A percentile compares a stretch with the other conserved stretches of the same genome.
phyloP scores from a whole-genome alignment of 1,284 basidiomycete species.

The Trichosporon ovoides region DNA sequence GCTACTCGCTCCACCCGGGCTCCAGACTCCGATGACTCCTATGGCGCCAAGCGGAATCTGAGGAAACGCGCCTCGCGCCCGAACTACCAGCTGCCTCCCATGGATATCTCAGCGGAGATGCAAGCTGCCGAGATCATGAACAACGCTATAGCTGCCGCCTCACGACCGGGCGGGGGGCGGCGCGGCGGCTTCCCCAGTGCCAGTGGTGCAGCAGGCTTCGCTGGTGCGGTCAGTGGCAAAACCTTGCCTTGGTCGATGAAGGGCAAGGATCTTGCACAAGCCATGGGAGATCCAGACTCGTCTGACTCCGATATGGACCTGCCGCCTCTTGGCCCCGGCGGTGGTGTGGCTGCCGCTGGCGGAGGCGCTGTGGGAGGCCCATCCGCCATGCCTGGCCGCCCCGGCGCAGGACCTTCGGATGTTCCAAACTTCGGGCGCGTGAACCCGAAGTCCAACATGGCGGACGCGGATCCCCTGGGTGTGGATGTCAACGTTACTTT shows the following conservation, averaged over 20 bases:
- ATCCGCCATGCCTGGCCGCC: constrained; percentile 4
- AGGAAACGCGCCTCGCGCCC: constrained; percentile 40
- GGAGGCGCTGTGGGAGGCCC: neutral
- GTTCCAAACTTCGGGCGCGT: constrained; percentile 46
- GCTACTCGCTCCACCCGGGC: constrained; percentile 18
- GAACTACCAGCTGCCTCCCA: constrained; percentile 46
- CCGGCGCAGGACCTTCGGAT: constrained; percentile 55
- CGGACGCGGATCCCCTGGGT: constrained; percentile 93
- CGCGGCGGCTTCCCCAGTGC: constrained; percentile 20
- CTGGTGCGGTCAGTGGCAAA: constrained; percentile 21
- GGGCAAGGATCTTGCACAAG: constrained; percentile 35
- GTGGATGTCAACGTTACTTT: constrained; percentile 93
- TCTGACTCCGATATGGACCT: constrained; percentile 32
- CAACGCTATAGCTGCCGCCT: constrained; percentile 30
- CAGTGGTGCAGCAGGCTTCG: constrained; percentile 32
- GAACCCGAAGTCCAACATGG: constrained; percentile 60
- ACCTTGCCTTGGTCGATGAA: constrained; percentile 31
- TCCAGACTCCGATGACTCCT: constrained; percentile 31
- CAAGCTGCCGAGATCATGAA: constrained; percentile 25
- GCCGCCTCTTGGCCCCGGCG: neutral
- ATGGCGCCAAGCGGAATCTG: constrained; percentile 31
- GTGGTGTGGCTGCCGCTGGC: constrained; percentile 3
- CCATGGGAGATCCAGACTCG: constrained; percentile 44
- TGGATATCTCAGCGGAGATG: constrained; percentile 37
- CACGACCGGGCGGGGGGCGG: constrained; percentile 4